phyloP scores from a whole-genome alignment of 495 filamentous ascomycete species.

The Mytilinidion resinicola region DNA sequence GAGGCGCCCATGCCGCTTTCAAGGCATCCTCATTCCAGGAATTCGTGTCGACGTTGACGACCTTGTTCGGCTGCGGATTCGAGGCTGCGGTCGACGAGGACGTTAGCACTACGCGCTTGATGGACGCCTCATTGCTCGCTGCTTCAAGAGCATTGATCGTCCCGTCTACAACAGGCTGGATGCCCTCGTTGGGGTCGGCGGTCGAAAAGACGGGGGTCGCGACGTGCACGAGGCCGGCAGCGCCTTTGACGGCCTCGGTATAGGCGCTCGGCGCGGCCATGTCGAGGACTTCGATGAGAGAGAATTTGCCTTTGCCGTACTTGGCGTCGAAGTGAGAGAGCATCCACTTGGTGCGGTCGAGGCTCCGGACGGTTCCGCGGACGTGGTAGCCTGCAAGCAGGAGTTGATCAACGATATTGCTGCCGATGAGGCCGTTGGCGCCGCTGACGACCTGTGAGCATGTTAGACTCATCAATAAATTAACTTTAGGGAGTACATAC shows the following conservation, averaged over 20 bases:
- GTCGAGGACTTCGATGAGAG: conserved; percentile 4
- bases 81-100: conserved; percentile 13
- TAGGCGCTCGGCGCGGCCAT: conserved; percentile 5
- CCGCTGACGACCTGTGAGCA: conserved; percentile 27
- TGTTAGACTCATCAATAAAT: no score
- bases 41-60: not conserved
- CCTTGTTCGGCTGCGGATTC: conserved; percentile 7
- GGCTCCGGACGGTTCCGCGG: conserved; percentile 17
- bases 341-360: conserved; percentile 19
- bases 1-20: conserved; percentile 12
- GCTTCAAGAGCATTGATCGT: conserved; percentile 10
- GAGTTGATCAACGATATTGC: conserved; percentile 34
- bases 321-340: conserved; percentile 4
- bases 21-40: conserved; percentile 10
- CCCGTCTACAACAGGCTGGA: conserved; percentile 3
- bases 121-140: not conserved
- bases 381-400: conserved; percentile 26
- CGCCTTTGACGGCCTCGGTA: conserved; percentile 11
- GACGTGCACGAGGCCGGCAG: conserved; percentile 4
- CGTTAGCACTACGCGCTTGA: conserved; percentile 16
- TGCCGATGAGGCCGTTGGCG: conserved; percentile 35
- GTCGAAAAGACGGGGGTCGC: conserved; percentile 1
- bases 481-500: no score
- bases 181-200: conserved; percentile 10
- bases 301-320: conserved; percentile 1